phyloP scores from a whole-genome alignment of 1,284 basidiomycete genomes.

The Caloboletus inedulis region DNA sequence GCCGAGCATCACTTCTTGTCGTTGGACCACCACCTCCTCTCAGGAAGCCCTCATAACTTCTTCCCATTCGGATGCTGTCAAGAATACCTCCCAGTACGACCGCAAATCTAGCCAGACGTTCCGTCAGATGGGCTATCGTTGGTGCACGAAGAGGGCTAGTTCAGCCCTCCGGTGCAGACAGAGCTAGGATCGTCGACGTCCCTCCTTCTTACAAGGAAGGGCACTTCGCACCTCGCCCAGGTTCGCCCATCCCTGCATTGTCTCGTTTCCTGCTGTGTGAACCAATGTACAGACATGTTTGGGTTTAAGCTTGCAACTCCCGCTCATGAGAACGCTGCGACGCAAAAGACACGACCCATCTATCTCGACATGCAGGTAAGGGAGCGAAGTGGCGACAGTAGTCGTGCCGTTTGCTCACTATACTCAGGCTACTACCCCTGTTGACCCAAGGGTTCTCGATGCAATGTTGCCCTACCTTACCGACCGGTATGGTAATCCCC shows the following conservation, averaged over 20 bases:
- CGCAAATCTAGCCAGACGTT: conserved; percentile 12
- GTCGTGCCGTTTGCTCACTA: conserved; percentile 14
- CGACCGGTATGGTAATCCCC: conserved; percentile 97
- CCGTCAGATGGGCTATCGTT: conserved; percentile 19
- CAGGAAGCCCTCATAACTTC: conserved; percentile 3
- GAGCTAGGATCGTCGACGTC: conserved; percentile 76
- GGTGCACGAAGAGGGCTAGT: conserved; percentile 50
- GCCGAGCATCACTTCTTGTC: conserved; percentile 1
- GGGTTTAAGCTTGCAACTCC: conserved; percentile 83
- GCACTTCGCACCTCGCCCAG: conserved; percentile 69
- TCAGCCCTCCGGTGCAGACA: conserved; percentile 74
- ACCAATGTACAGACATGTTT: conserved; percentile 65
- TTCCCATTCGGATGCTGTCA: conserved; percentile 30
- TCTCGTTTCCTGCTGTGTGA: not conserved
- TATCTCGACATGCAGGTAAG: conserved; percentile 92
- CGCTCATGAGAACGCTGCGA: conserved; percentile 58
- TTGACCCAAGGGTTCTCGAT: conserved; percentile 96
- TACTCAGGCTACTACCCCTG: conserved; percentile 88
- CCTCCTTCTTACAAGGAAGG: conserved; percentile 69
- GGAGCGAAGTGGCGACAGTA: not conserved
- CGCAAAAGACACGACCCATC: conserved; percentile 77
- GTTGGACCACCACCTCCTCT: conserved; percentile 11
- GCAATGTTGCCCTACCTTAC: conserved; percentile 96
- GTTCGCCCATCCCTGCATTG: conserved; percentile 37
- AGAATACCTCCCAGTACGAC: conserved; percentile 25